Percentiles rank a stretch among this genome's conserved stretches.
Evolutionary conservation across 2,329 filamentous ascomycete genomes (phyloP).

Genomic region (Colletotrichum phormii): DNA sequence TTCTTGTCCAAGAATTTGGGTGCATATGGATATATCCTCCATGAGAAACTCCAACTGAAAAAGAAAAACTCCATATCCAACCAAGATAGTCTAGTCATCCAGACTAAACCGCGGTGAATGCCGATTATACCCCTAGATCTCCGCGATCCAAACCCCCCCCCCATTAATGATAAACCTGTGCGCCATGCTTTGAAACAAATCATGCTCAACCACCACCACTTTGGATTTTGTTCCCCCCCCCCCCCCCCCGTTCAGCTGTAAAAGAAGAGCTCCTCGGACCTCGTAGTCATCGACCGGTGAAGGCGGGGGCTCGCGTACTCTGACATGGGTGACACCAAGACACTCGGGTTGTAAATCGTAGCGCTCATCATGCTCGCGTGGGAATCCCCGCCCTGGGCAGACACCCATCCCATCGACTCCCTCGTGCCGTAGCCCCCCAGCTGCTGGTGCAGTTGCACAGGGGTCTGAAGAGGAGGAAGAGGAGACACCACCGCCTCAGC

Average conservation of each 20-base stretch:
- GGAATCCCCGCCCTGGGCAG: conserved; percentile 29
- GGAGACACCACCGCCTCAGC: not conserved
- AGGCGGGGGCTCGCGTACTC: conserved; percentile 43
- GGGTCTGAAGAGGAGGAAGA: not conserved
- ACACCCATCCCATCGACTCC: conserved; percentile 44
- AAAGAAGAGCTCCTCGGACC: conserved; percentile 56
- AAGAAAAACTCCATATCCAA: not conserved
- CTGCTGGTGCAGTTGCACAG: not conserved
- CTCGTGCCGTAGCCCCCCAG: not conserved
- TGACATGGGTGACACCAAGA: conserved; percentile 53
- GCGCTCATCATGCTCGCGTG: conserved; percentile 31
- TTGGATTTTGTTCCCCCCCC: no score
- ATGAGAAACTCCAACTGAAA: not conserved
- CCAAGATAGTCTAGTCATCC: not conserved
- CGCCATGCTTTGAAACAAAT: not conserved
- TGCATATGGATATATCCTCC: conserved; percentile 33
- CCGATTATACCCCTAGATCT: not conserved
- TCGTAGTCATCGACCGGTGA: conserved; percentile 51
- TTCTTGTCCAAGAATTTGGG: not conserved
- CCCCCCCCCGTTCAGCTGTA: not conserved
- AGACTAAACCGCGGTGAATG: not conserved
- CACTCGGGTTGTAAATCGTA: conserved; percentile 22
- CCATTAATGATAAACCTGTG: not conserved
- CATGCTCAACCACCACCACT: not conserved
- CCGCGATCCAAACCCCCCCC: not conserved